A percentile compares a stretch with the other conserved stretches of the same genome.
Evolutionary conservation across 768 basidiomycete genomes (phyloP).

Genomic region (Leccinum subtestaceum): DNA sequence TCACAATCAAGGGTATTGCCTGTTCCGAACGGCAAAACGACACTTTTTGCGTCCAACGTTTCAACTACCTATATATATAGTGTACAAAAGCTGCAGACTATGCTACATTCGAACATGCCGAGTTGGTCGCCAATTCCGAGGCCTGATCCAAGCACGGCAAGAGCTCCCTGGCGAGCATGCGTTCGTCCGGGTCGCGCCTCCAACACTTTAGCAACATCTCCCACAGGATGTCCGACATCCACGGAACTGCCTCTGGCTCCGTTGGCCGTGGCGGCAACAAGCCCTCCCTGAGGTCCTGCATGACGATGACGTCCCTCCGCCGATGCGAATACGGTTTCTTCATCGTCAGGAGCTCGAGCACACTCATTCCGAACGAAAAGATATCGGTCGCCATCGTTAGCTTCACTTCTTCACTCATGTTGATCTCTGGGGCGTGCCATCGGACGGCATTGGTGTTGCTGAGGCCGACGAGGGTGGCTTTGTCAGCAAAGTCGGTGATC

Average conservation of each 20-base stretch:
- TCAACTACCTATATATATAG: background rate
- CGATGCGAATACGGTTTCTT: conserved; percentile 47
- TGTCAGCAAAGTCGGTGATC: conserved; percentile 56
- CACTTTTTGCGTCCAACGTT: background rate
- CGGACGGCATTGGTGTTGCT: conserved; percentile 47
- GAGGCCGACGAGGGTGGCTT: conserved; percentile 43
- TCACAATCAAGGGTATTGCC: conserved; percentile 28
- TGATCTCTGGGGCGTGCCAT: conserved; percentile 63
- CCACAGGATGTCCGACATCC: conserved; percentile 52
- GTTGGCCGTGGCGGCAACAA: conserved; percentile 45
- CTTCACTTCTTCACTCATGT: conserved; percentile 39
- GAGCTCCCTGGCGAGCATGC: conserved; percentile 44
- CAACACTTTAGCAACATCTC: conserved; percentile 45
- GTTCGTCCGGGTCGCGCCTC: conserved; percentile 35
- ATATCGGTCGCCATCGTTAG: conserved; percentile 50
- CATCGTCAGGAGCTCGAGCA: conserved; percentile 57
- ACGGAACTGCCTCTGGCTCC: conserved; percentile 29
- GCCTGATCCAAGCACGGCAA: conserved; percentile 9
- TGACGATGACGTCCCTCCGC: conserved; percentile 49
- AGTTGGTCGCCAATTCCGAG: background rate
- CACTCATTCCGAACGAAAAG: conserved; percentile 60
- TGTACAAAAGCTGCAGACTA: background rate
- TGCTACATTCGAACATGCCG: background rate
- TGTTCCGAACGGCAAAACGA: conserved; percentile 4
- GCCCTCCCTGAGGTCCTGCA: conserved; percentile 40